A percentile compares a stretch with the other conserved stretches of the same genome.
phyloP scores from a whole-genome alignment of 805 yeast species.

The Metschnikowia santaceciliae region DNA sequence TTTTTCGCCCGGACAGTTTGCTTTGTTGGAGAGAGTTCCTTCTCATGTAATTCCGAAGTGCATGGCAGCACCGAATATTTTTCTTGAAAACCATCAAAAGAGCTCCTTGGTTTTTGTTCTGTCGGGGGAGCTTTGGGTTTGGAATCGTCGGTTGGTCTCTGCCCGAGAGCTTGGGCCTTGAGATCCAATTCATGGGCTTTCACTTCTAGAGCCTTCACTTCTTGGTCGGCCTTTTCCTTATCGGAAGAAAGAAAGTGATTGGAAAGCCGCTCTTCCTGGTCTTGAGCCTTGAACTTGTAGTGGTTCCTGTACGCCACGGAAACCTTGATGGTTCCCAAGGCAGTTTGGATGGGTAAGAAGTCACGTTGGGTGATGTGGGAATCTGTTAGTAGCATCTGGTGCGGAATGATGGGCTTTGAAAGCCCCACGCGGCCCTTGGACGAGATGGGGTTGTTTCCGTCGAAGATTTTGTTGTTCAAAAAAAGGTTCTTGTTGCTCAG shows the following conservation, averaged over 20 bases:
- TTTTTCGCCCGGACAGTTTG: background rate
- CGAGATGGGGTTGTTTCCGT: constrained; percentile 74
- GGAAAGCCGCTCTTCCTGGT: constrained; percentile 60
- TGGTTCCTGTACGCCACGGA: constrained; percentile 79
- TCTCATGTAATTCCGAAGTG: constrained; percentile 14
- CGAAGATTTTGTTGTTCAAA: constrained; percentile 60
- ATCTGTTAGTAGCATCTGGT: constrained; percentile 29
- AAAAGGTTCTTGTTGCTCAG: constrained; percentile 26
- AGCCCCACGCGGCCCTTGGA: constrained; percentile 85
- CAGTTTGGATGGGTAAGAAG: constrained; percentile 69
- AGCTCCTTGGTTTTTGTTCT: constrained; percentile 6
- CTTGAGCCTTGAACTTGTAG: constrained; percentile 61
- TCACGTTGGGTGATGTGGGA: constrained; percentile 59
- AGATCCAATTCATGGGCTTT: background rate
- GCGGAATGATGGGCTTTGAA: constrained; percentile 59
- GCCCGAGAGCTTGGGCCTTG: background rate
- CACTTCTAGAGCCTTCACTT: background rate
- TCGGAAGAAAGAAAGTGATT: constrained; percentile 53
- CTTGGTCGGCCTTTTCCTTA: constrained; percentile 9
- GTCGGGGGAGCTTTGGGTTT: constrained; percentile 2
- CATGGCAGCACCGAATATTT: constrained; percentile 17
- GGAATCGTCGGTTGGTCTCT: background rate
- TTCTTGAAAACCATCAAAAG: constrained; percentile 13
- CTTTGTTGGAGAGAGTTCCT: constrained; percentile 5
- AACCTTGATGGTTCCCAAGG: constrained; percentile 66